Evolutionary conservation across 1,139 yeast species (phyloP), one percentile per base, ranked within the genome.

Genomic region (Yamadazyma buinensis): DNA sequence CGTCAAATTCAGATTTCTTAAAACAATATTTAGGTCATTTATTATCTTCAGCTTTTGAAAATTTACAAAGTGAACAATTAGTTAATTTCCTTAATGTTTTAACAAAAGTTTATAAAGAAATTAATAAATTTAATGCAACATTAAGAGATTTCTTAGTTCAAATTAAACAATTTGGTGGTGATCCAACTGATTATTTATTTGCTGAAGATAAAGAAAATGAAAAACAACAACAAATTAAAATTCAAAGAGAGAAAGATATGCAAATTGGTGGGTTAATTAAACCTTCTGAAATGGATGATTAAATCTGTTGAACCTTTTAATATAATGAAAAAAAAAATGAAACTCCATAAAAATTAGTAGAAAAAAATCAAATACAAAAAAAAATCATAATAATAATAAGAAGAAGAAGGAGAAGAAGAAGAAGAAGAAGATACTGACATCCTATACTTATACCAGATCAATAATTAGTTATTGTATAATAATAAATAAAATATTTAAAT

Each of bases 131-230:
- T 68, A 81, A 81, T 62, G 87, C 87, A 36, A 82, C 85, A 3
- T 71, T 94, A 50, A 82, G 98, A 62, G 99, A 94, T 63, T 94
- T 94, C 76, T 74, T 94, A 59, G 95, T 94, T 30, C 97, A 92
- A 67, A 85, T 92, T 57, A 88, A 88, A 63, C 95, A 92, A 61
- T 80, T 76, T 55, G 98, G 97, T 42, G 98, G 98, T 32, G 96
- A 87, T 57, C 74, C 84, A 33, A 85, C 95, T 23, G 97, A 88
- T 57, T 94, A 92, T 57, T 70, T 92, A 57, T 94, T 83, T 64
- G 95, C 95, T 14, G 98, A 92, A 55, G 98, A 92, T 53, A 84
- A 82, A 55, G 95, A 87, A 58, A 69, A 72, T 36, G 95, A 88
- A 57, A 62, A 77, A 43, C 66, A 72, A 46, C 95, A 84, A 57